Base-by-base conservation (phyloP, 106 monocot genomes). In the Dioscorea dumetorum region DNA sequence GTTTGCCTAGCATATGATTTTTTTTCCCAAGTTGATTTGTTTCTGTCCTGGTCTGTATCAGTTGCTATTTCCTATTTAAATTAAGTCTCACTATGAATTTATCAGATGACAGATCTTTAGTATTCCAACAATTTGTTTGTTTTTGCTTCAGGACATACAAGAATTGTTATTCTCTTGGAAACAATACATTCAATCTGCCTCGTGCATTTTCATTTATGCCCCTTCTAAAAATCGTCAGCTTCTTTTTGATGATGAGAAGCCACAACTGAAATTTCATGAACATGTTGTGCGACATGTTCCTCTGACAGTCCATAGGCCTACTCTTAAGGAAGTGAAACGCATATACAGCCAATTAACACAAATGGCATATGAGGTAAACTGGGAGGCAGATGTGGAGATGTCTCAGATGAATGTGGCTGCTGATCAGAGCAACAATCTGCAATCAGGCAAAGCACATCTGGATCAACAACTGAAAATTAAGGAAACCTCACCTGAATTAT, bases 101-200 rank as follows among this genome's bases (percentile, higher is more conserved):
- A 54, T 8, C 54, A 54, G 4, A 19, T 54, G 19, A 12, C 15
- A 16, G 0, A 2, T 19, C 19, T 54, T 54, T 54, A 12, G 12
- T 54, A 3, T 54, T 16, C 19, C 18, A 19, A 54, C 54, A 54
- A 54, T 54, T 4, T 54, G 18, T 15, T 54, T 54, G 54, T 3
- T 54, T 16, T 64, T 74, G 28, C 49, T 77, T 58, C 82, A 99
- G 92, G 99, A 99, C 73, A 79, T 99, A 74, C 90, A 93, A 78
- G 87, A 93, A 23, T 73, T 99, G 41, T 78, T 99, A 24, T 49
- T 74, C 69, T 74, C 81, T 72, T 99, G 92, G 99, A 87, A 89
- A 67, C 60, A 76, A 57, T 99, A 83, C 77, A 85, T 93, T 62
- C 76, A 83, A 56, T 77, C 70, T 32, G 80, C 87, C 4, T 69